These are phyloP conservation scores for Naganishia randhawae DNA, from an alignment of 768 basidiomycete species.

Conservation along the genomic window DNA sequence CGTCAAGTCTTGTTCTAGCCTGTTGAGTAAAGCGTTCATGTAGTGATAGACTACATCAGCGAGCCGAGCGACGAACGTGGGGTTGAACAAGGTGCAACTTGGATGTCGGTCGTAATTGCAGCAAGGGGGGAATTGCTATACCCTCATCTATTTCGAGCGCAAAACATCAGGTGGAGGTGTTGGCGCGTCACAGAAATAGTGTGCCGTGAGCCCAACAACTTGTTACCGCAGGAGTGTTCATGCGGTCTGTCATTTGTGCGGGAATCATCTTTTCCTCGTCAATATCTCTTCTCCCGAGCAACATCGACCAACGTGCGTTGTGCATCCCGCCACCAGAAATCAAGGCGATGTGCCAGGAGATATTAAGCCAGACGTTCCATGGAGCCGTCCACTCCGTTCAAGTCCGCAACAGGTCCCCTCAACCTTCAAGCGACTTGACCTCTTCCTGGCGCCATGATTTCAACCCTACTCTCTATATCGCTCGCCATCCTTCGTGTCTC, in stretches of 20 bases:
- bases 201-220: neutral
- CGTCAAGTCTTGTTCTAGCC: neutral
- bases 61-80: neutral
- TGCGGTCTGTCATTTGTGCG: neutral
- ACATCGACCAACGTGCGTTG: neutral
- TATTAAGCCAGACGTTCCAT: neutral
- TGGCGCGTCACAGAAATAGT: neutral
- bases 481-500: neutral
- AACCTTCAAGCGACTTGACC: neutral
- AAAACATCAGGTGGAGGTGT: neutral
- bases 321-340: neutral
- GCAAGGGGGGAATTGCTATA: neutral
- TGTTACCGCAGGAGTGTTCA: neutral
- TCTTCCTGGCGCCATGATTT: neutral
- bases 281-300: neutral
- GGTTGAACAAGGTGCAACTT: neutral
- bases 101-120: neutral
- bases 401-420: neutral
- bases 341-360: neutral
- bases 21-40: neutral
- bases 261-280: neutral
- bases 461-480: neutral
- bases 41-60: neutral
- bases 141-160: conserved; percentile 3
- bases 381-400: neutral